These are phyloP conservation scores for Apiospora koreana DNA, from an alignment of 2,329 filamentous ascomycete species.

Conservation along the genomic window DNA sequence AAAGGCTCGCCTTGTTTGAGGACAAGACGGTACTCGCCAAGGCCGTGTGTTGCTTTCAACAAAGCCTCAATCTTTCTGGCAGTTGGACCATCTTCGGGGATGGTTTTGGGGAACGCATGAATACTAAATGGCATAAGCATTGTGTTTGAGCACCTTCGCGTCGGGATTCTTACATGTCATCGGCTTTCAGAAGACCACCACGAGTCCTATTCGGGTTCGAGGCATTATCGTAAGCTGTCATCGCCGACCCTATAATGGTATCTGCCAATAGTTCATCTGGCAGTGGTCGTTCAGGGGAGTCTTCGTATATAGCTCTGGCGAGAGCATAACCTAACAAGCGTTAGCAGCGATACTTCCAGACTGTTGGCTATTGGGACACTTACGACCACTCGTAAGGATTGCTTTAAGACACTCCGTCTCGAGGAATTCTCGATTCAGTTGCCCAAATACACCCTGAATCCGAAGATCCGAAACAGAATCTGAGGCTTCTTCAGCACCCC, in stretches of 20 bases:
- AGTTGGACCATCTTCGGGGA: constrained; percentile 53
- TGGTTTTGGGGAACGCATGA: constrained; percentile 61
- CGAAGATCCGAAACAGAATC: constrained; percentile 27
- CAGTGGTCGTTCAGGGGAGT: constrained; percentile 50
- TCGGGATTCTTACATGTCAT: constrained; percentile 64
- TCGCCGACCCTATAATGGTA: constrained; percentile 62
- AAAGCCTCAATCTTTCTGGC: constrained; percentile 62
- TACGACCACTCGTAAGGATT: constrained; percentile 63
- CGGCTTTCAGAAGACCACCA: constrained; percentile 75
- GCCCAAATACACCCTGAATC: constrained; percentile 55
- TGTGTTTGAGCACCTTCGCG: neutral
- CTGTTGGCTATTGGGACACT: constrained; percentile 31
- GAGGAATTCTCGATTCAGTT: constrained; percentile 59
- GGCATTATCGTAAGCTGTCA: constrained; percentile 77
- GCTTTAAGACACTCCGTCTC: constrained; percentile 73
- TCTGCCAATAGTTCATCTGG: constrained; percentile 53
- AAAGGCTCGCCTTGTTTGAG: constrained; percentile 81
- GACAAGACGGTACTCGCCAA: constrained; percentile 76
- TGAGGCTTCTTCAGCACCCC: constrained; percentile 57
- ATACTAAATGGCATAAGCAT: constrained; percentile 46
- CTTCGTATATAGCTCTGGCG: constrained; percentile 63
- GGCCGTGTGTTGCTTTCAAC: constrained; percentile 70
- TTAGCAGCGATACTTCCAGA: constrained; percentile 16
- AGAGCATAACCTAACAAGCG: constrained; percentile 56
- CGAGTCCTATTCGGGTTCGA: constrained; percentile 78